These are phyloP conservation scores for Dalbergia cultrata DNA, from an alignment of 306 rosid genomes.

Conservation along the genomic window DNA sequence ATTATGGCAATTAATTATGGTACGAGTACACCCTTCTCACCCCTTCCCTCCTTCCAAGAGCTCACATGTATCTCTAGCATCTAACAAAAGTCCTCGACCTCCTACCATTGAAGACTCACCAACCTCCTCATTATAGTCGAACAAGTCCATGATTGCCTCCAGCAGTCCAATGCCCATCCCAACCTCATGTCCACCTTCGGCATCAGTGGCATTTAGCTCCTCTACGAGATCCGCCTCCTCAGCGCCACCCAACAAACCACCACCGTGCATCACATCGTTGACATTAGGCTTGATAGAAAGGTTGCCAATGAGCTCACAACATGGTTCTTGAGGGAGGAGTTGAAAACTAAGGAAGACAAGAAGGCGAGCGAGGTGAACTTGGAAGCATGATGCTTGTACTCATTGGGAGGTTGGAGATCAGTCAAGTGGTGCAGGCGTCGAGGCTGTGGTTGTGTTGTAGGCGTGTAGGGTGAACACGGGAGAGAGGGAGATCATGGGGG, in stretches of 20 bases:
- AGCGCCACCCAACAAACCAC: conserved; percentile 65
- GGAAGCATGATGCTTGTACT: conserved; percentile 54
- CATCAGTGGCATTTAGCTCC: conserved; percentile 64
- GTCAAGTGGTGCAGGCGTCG: conserved; percentile 81
- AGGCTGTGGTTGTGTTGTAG: conserved; percentile 66
- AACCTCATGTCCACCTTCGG: conserved; percentile 60
- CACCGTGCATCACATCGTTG: conserved; percentile 63
- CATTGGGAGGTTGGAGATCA: conserved; percentile 79
- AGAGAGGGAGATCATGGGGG: conserved; percentile 59
- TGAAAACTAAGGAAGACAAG: conserved; percentile 14
- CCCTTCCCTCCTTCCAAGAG: no score
- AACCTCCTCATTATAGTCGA: conserved; percentile 69
- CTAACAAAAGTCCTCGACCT: conserved; percentile 17
- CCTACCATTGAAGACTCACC: conserved; percentile 76
- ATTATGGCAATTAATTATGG: no score
- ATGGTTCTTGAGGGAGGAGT: conserved; percentile 39
- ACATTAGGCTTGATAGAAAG: conserved; percentile 53
- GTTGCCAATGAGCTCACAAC: conserved; percentile 69
- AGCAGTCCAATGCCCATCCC: conserved; percentile 60
- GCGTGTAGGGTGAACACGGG: conserved; percentile 67
- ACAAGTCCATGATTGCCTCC: conserved; percentile 76
- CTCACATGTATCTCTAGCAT: no score
- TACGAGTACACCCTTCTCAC: no score
- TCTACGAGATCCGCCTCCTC: conserved; percentile 79
- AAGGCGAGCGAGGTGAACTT: not conserved